phyloP scores from a whole-genome alignment of 768 basidiomycete species.

The Leccinellum rugosiceps region DNA sequence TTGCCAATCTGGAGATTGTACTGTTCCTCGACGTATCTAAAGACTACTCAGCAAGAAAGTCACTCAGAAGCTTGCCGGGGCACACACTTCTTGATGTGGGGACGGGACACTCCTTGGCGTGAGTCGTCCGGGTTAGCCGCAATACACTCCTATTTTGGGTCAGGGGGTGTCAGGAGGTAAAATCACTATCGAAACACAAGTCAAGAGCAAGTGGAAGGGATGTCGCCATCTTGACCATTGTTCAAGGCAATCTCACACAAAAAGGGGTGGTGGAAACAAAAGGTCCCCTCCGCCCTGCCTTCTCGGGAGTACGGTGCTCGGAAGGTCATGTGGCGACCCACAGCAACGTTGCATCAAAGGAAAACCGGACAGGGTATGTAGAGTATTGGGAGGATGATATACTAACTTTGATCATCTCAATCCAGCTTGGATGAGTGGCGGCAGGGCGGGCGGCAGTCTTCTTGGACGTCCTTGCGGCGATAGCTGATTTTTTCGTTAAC shows the following conservation, averaged over 20 bases:
- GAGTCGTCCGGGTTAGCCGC: slow-evolving; percentile 67
- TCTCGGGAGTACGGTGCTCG: slow-evolving; percentile 26
- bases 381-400: slow-evolving; percentile 10
- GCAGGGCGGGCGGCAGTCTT: slow-evolving; percentile 31
- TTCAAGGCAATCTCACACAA: slow-evolving; percentile 12
- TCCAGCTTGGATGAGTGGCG: slow-evolving; percentile 50
- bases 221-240: slow-evolving; percentile 1
- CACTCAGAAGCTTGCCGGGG: slow-evolving; percentile 4
- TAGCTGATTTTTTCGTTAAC: slow-evolving; percentile 44
- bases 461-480: slow-evolving; percentile 42
- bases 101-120: slow-evolving; percentile 82
- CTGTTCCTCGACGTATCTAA: slow-evolving; percentile 76
- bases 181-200: slow-evolving; percentile 7
- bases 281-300: slow-evolving; percentile 41
- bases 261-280: slow-evolving; percentile 5
- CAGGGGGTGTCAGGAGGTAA: slow-evolving; percentile 18
- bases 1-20: slow-evolving; percentile 81
- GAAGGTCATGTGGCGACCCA: slow-evolving; percentile 2
- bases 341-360: slow-evolving; percentile 2
- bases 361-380: slow-evolving; percentile 13
- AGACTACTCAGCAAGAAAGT: slow-evolving; percentile 17
- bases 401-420: slow-evolving; percentile 80
- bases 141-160: slow-evolving; percentile 73
- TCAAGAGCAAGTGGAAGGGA: slow-evolving; percentile 4
- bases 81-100: slow-evolving; percentile 88